Evolutionary conservation across 2,329 filamentous ascomycete genomes (phyloP), one percentile per base, ranked within the genome.

Genomic region (Cladosporium colombiae): DNA sequence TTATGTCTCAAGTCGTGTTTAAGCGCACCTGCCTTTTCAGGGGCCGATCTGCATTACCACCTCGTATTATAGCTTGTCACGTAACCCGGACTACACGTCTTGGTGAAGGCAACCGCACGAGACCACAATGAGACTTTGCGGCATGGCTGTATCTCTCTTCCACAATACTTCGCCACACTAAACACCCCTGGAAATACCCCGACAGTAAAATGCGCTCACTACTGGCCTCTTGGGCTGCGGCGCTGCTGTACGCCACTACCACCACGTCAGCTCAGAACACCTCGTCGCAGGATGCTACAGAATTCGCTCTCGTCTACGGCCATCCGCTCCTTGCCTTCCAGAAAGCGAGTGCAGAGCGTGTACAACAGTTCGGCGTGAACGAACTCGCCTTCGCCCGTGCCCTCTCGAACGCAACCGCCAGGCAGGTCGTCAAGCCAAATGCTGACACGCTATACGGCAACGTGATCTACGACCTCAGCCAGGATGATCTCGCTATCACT

Each of bases 361-460:
- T 69, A 14, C 16, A 37, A 5, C 35, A 23, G 10, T 61, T n/a
- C 21, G 63, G 65, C 33, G 57, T 62, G 29, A 72, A 72, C 46
- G 55, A 57, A 11, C 21, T 70, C 23, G 63, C 62, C 16, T 67
- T 69, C 25, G 44, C 21, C 11, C 65, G 65, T 10, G n/a, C 57
- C 18, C 68, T 71, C 10, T 16, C 61, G 0, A 68, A 66, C 7
- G 52, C 70, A 18, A 55, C 29, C 5, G 37, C 50, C 21, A 58
- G 56, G 3, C 52, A n/a, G 6, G 68, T 72, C 18, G 70, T 73
- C 5, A 70, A 68, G 53, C 70, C 71, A 5, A 73, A 72, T 46
- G 66, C 68, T 13, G 71, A 73, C 56, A 73, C 71, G 11, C n/a
- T 72, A 2, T 73, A 72, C 52, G 69, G 70, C 2, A 60, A 63